Conservation (phyloP, 306 rosid species). For the Psophocarpus tetragonolobus region DNA sequence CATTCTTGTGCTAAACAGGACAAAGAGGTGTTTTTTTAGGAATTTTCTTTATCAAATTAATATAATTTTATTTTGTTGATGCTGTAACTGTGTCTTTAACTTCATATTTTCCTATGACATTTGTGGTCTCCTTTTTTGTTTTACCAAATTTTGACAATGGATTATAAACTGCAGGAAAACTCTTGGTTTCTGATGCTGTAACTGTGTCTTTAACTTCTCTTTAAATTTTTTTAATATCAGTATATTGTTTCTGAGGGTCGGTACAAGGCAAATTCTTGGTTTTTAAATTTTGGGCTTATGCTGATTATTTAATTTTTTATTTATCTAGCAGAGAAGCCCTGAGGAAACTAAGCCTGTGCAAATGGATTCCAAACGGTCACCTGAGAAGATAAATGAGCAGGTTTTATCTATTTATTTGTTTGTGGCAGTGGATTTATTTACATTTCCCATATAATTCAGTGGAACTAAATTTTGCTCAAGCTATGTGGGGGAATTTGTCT, state of each 20-base stretch:
- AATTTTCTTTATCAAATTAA: constrained; percentile 3
- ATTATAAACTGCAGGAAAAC: background rate
- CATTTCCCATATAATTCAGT: background rate
- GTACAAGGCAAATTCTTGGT: background rate
- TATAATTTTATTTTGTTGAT: background rate
- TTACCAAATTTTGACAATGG: background rate
- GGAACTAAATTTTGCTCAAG: background rate
- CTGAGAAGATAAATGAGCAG: constrained; percentile 48
- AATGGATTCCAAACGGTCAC: constrained; percentile 42
- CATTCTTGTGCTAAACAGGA: constrained; percentile 38
- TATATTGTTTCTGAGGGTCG: background rate
- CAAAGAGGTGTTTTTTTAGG: constrained; percentile 39
- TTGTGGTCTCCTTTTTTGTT: constrained; percentile 8
- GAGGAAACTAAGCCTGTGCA: constrained; percentile 51
- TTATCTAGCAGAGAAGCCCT: constrained; percentile 47
- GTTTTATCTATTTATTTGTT: constrained; percentile 29
- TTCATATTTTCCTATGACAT: background rate
- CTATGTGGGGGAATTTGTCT: constrained; percentile 1
- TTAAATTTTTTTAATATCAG: background rate
- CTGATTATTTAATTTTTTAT: constrained; percentile 11
- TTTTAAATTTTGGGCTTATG: background rate
- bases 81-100: background rate
- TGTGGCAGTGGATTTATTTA: background rate
- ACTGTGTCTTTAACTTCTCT: too few relatives aligned
- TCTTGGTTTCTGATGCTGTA: too few relatives aligned